These are phyloP conservation scores for Pisolithus albus DNA, from an alignment of 768 basidiomycete genomes.

Conservation along the genomic window DNA sequence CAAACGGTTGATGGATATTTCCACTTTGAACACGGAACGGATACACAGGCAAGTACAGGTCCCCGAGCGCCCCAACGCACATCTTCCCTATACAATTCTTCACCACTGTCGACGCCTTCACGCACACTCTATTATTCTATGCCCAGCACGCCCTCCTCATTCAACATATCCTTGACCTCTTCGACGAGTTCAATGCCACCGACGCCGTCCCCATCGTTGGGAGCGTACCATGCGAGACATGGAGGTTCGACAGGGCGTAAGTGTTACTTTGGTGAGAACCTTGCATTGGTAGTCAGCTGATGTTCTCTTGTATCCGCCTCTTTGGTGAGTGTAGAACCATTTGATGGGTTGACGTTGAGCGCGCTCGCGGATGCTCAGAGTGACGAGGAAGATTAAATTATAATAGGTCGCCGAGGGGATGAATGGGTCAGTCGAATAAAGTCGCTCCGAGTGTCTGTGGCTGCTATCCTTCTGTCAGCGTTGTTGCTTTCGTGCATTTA, in stretches of 20 bases:
- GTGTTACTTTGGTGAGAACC: slow-evolving; percentile 7
- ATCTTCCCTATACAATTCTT: slow-evolving; percentile 23
- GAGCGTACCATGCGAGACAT: slow-evolving; percentile 35
- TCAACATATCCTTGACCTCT: slow-evolving; percentile 28
- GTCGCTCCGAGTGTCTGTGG: too few relatives aligned
- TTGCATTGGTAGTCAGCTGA: neutral
- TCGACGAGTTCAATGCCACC: slow-evolving; percentile 23
- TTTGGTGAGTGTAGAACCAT: slow-evolving; percentile 15
- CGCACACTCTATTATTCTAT: slow-evolving; percentile 28
- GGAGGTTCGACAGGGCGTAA: slow-evolving; percentile 29
- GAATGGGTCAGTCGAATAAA: too few relatives aligned
- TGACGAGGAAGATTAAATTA: slow-evolving; percentile 17
- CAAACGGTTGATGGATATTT: neutral
- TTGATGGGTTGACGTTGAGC: slow-evolving; percentile 23
- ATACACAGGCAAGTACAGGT: neutral
- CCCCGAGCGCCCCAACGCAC: slow-evolving; percentile 26
- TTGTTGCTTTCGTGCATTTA: too few relatives aligned
- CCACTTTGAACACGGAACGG: neutral
- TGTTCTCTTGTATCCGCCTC: neutral
- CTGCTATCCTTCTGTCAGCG: too few relatives aligned
- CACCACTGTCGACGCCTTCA: slow-evolving; percentile 27
- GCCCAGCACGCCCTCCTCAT: slow-evolving; percentile 34
- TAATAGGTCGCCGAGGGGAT: too few relatives aligned
- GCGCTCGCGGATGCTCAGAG: slow-evolving; percentile 18
- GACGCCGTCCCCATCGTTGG: slow-evolving; percentile 34